Evolutionary conservation across 2,329 filamentous ascomycete species (phyloP), one percentile per base, ranked within the genome.

Genomic region (Scedosporium aurantiacum): DNA sequence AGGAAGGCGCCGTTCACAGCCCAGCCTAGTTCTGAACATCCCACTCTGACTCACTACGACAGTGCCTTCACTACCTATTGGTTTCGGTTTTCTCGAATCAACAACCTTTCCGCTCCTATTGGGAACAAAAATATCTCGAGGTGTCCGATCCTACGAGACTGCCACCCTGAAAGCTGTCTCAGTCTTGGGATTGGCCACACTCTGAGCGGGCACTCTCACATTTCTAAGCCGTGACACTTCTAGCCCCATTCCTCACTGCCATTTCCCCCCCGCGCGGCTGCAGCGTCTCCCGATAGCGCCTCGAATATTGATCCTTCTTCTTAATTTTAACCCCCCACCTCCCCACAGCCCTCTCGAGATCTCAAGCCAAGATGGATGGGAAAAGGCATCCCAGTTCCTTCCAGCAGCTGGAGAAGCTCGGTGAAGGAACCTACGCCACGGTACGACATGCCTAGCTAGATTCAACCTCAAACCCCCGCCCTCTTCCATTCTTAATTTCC

Each of bases 321-420:
- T 12, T 14, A 52, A 52, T 25, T 14, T 21, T 21, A 52, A 47
- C 60, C 21, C 57, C 56, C 40, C 32, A 45, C 27, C 43, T 37
- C 23, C n/a, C 57, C 6, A 40, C 57, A 62, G 52, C 60, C 62
- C 23, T 25, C 47, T 25, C 18, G 58, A 16, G 45, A 45, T 18
- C 58, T 62, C 57, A 58, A 63, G 61, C 40, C 63, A 73, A 63
- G 64, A 97, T 97, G 93, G 93, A 97, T 76, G 89, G 90, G 71
- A 90, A 95, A 74, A 82, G 89, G 70, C 91, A 97, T 70, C 92
- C 93, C 62, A 96, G 89, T 78, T 97, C 93, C 64, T 99, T 99
- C 81, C 93, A 97, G 82, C 94, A 97, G 85, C 84, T 97, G 74
- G 94, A 99, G 77, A 99, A 93, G 88, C 83, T 99, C 67, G 94